Evolutionary conservation across 106 monocot species (phyloP).

Genomic region (Acorus gramineus): DNA sequence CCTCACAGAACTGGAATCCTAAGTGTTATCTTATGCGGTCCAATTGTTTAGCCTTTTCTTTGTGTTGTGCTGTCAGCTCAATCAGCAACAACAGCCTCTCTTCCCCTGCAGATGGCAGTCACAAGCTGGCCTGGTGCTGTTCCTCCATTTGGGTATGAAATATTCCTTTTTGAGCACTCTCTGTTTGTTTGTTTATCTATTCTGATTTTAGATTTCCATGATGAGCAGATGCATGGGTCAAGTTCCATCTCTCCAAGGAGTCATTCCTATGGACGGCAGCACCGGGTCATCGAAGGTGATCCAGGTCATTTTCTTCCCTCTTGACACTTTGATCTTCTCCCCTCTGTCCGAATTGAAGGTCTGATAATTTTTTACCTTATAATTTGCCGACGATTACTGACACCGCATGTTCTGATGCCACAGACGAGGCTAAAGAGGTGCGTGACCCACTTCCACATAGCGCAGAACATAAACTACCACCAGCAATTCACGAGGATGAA

Average conservation of each 20-base stretch:
- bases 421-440: slow-evolving; percentile 50
- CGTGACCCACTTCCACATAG: slow-evolving; percentile 79
- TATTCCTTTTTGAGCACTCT: neutral
- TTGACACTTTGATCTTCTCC: neutral
- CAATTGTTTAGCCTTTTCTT: neutral
- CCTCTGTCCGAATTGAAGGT: neutral
- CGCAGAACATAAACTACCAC: slow-evolving; percentile 61
- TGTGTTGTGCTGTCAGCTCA: slow-evolving; percentile 17
- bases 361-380: neutral
- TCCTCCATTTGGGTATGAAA: slow-evolving; percentile 67
- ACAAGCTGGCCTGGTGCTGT: slow-evolving; percentile 63
- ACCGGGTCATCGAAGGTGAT: slow-evolving; percentile 29
- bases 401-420: slow-evolving; percentile 21
- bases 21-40: neutral
- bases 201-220: slow-evolving; percentile 1
- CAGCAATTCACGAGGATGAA: slow-evolving; percentile 60
- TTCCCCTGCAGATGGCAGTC: slow-evolving; percentile 40
- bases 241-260: slow-evolving; percentile 45
- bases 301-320: slow-evolving; percentile 23
- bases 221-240: slow-evolving; percentile 67
- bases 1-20: no score
- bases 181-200: slow-evolving; percentile 1
- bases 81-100: slow-evolving; percentile 7
- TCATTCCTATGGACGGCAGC: slow-evolving; percentile 41
- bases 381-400: slow-evolving; percentile 14